Base-by-base conservation (phyloP, 2,329 filamentous ascomycete species). In the Boeremia exigua region DNA sequence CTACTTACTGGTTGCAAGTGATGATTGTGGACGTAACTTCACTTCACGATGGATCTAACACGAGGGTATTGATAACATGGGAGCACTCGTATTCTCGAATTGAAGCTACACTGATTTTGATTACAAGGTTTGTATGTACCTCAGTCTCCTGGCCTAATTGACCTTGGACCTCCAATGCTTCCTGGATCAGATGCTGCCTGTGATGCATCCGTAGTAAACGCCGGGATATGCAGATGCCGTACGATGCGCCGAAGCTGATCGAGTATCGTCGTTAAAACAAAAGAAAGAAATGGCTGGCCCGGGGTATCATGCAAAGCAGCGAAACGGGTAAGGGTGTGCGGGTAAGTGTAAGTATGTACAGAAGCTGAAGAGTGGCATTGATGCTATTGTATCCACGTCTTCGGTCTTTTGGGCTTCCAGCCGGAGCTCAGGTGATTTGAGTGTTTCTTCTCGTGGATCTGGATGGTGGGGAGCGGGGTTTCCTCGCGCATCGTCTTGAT, bases 361-460 rank as follows among this genome's bases (percentile, higher is more conserved):
- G 33, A 15, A 46, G 17, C 23, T 12, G 12, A 28, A 33, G 19
- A 8, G 19, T 33, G 36, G 17, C 4, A 54, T 40, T 43, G 38
- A 44, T 46, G 43, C 37, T 56, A 56, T 42, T 56, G 53, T 45
- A 47, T 51, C 53, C 53, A 56, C 38, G 53, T 47, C 27, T 57
- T 57, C 3, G 54, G 48, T 19, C 48, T 30, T 6, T 48, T 19
- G 19, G 54, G 53, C 37, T 37, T 37, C 53, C 53, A 56, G 17
- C 27, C 46, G n/a, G 36, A 15, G 32, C 44, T 49, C 10, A 53
- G 49, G n/a, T 57, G 48, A 12, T 39, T 47, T 42, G 66, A 66
- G 55, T 66, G 54, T 40, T 63, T 67, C 63, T 67, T 68, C 51
- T 68, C 64, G 53, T 64, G 66, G 17, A 69, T 61, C 29, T 61